phyloP scores from a whole-genome alignment of 805 yeast genomes.

The Ogataea chonburiensis region DNA sequence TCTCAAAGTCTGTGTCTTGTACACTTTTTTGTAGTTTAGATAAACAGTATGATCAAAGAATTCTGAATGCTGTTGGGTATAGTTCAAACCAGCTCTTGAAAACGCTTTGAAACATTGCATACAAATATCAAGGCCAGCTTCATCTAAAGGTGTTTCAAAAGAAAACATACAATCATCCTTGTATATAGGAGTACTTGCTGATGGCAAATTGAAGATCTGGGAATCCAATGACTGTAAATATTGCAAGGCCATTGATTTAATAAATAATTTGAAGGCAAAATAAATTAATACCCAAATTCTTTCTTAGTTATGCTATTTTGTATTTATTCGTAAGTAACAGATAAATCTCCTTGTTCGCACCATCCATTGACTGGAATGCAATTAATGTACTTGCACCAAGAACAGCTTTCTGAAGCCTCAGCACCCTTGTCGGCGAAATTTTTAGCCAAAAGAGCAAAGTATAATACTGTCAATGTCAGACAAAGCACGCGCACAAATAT shows the following conservation, averaged over 20 bases:
- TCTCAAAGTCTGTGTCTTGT: constrained; percentile 41
- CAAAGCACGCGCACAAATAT: constrained; percentile 44
- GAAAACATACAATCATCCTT: constrained; percentile 92
- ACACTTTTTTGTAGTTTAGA: constrained; percentile 55
- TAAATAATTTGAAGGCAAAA: constrained; percentile 2
- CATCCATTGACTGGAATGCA: constrained; percentile 70
- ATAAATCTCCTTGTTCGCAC: constrained; percentile 44
- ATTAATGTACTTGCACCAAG: constrained; percentile 73
- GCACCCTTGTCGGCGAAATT: constrained; percentile 51
- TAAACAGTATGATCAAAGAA: constrained; percentile 54
- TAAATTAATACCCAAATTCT: no score
- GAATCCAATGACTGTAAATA: constrained; percentile 20
- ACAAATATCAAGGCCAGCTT: constrained; percentile 71
- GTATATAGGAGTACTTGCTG: constrained; percentile 46
- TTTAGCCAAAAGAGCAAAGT: constrained; percentile 47
- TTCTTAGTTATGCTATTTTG: no score
- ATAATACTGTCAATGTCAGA: constrained; percentile 46
- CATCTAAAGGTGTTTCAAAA: constrained; percentile 62
- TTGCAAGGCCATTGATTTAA: constrained; percentile 18
- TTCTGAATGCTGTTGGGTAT: constrained; percentile 55
- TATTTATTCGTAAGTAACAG: constrained; percentile 7
- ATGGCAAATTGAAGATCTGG: constrained; percentile 23
- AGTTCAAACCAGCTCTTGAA: constrained; percentile 46
- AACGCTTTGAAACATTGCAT: constrained; percentile 71
- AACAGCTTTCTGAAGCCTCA: constrained; percentile 42